Evolutionary conservation across 2,329 filamentous ascomycete species (phyloP).

Genomic region (Stemphylium vesicarium): DNA sequence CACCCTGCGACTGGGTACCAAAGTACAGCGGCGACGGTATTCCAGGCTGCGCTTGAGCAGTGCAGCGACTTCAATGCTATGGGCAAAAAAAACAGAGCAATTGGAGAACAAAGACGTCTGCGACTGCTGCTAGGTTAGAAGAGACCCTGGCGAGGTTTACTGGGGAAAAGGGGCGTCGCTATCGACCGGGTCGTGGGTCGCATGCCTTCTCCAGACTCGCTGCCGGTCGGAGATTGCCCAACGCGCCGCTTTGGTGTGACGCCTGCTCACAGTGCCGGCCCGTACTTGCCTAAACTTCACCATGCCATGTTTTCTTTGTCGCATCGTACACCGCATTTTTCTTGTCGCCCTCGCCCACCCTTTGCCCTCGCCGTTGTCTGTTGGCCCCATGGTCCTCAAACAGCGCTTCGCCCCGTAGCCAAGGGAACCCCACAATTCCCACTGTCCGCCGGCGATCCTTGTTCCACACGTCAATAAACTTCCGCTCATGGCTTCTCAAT

Average conservation of each 20-base stretch:
- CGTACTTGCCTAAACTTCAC: constrained; percentile 14
- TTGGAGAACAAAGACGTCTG: constrained; percentile 23
- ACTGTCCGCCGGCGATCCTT: neutral
- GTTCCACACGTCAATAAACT: constrained; percentile 20
- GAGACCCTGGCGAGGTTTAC: constrained; percentile 19
- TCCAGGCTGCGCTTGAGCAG: constrained; percentile 14
- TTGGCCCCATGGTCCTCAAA: neutral
- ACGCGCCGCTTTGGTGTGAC: constrained; percentile 24
- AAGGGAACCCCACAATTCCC: constrained; percentile 3
- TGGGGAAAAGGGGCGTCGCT: constrained; percentile 31
- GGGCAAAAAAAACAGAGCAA: constrained; percentile 17
- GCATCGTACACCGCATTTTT: constrained; percentile 2
- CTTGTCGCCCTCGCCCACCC: neutral
- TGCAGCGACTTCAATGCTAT: constrained; percentile 20
- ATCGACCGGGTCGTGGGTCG: constrained; percentile 19
- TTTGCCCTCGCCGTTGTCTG: neutral
- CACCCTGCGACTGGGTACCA: constrained; percentile 22
- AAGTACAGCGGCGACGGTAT: constrained; percentile 9
- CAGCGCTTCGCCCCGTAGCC: neutral
- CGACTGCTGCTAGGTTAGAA: constrained; percentile 14
- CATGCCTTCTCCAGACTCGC: constrained; percentile 19
- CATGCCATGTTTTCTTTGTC: neutral
- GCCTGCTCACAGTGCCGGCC: constrained; percentile 31
- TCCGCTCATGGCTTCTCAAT: constrained; percentile 3
- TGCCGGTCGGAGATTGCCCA: constrained; percentile 31